Evolutionary conservation across 2,329 filamentous ascomycete species (phyloP), one percentile per base, ranked within the genome.

Genomic region (Neofusicoccum kwambonambiense): DNA sequence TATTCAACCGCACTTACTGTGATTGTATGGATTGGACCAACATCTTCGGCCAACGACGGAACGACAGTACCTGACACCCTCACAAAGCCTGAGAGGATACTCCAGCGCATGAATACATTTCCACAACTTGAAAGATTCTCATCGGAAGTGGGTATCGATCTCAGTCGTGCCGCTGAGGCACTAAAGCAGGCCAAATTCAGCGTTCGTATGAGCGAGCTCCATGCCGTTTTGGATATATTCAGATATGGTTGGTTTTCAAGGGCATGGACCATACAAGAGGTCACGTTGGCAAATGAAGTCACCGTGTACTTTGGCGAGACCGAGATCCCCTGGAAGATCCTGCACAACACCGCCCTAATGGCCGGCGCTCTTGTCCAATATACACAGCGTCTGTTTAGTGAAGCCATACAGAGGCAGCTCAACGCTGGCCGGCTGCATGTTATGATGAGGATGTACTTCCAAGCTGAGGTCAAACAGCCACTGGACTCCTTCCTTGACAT

Each of bases 21-120:
- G 5, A 47, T 73, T 22, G 66, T 71, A 9, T 77, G 73, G 73
- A 66, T 76, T 4, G 73, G 73, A 4, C 11, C 45, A 49, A 49
- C 45, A 1, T 8, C 11, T 1, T 5, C 11, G 17, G 9, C 45
- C 4, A 8, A 31, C 17, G 17, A 27, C 9, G 9, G 45, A 5
- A 49, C 17, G 11, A 31, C 27, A 31, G 27, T 31, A 31, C 27
- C 27, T 31, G 27, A 31, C 6, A 31, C 5, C 4, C 27, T 49
- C 9, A 4, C 19, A 11, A 19, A 3, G 17, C 45, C 17, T 7
- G 9, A 27, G 45, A 4, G 4, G 17, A 22, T 17, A 11, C 17
- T 49, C 8, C 17, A 49, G 8, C 7, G 22, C 8, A 49, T 49
- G 19, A 4, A 49, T 4, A n/a, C 8, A 7, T 19, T 49, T 9